These are phyloP conservation scores for Teratosphaeria nubilosa DNA, from an alignment of 2,329 filamentous ascomycete genomes.

Conservation along the genomic window DNA sequence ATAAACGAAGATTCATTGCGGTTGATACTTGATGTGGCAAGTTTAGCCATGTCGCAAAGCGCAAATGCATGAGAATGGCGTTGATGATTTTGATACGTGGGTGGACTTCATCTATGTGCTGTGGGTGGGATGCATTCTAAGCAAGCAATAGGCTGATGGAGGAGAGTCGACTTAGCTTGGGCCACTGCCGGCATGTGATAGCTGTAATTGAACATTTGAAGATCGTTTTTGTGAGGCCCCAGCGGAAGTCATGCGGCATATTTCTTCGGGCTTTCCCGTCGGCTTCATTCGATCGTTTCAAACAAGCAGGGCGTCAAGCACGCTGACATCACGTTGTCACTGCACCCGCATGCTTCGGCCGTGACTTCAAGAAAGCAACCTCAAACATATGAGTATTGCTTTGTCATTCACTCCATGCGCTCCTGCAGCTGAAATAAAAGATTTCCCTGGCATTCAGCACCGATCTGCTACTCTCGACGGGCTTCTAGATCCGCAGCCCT, in stretches of 20 bases:
- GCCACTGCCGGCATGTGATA: neutral
- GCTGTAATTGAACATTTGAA: neutral
- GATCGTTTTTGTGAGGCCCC: neutral
- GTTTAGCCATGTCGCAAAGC: neutral
- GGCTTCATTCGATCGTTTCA: neutral
- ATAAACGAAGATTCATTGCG: neutral
- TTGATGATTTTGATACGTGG: neutral
- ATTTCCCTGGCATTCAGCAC: too few species aligned
- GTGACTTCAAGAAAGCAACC: too few species aligned
- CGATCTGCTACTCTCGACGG: too few species aligned
- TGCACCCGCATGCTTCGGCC: conserved; percentile 3
- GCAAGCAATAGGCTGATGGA: neutral
- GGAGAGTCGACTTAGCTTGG: neutral
- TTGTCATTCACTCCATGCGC: too few species aligned
- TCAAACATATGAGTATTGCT: too few species aligned
- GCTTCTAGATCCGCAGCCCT: too few species aligned
- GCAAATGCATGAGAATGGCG: neutral
- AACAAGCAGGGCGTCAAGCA: too few species aligned
- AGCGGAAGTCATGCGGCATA: neutral
- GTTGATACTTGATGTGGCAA: neutral
- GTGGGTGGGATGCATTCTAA: neutral
- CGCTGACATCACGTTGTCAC: too few species aligned
- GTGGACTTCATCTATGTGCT: neutral
- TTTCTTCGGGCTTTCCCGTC: neutral
- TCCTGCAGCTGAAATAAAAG: too few species aligned